Percentiles rank a stretch among this genome's conserved stretches.
These are phyloP conservation scores for Tetraselmis striata DNA, from an alignment of 139 green algal species.

Conservation along the genomic window DNA sequence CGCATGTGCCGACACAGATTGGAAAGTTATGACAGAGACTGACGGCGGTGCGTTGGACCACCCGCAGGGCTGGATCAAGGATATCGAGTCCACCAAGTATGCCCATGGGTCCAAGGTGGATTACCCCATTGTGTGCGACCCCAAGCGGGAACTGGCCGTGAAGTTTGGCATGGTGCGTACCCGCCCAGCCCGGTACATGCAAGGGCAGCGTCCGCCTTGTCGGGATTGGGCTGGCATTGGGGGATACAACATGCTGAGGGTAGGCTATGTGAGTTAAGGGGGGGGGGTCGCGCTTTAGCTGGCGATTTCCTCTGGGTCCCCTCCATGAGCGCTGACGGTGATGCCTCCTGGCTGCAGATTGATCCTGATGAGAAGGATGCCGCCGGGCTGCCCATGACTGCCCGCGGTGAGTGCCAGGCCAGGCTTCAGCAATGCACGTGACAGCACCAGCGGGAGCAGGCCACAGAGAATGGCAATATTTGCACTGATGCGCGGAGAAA, in stretches of 20 bases:
- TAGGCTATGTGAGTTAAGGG: too few species aligned
- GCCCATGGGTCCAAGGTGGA: slow-evolving; percentile 26
- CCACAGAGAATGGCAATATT: neutral
- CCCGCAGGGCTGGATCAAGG: slow-evolving; percentile 47
- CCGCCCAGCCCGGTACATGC: too few species aligned
- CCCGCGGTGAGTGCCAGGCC: slow-evolving; percentile 15
- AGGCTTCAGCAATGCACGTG: neutral
- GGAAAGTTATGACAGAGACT: neutral
- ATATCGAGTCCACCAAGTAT: slow-evolving; percentile 56
- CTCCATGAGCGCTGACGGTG: neutral
- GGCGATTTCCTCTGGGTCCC: too few species aligned
- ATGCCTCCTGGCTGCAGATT: neutral
- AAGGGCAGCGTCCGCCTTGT: too few species aligned
- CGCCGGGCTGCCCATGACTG: slow-evolving; percentile 45
- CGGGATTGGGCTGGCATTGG: too few species aligned
- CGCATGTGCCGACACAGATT: too few species aligned
- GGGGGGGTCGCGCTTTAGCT: too few species aligned
- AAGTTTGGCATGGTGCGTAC: neutral
- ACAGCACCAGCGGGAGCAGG: neutral
- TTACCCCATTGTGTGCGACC: slow-evolving; percentile 69
- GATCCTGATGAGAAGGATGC: slow-evolving; percentile 63
- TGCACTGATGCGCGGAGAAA: neutral
- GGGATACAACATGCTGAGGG: too few species aligned
- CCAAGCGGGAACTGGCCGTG: slow-evolving; percentile 40
- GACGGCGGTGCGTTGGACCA: too few species aligned